Base-by-base conservation (phyloP, 2,329 filamentous ascomycete genomes). In the Ascochyta koolunga region DNA sequence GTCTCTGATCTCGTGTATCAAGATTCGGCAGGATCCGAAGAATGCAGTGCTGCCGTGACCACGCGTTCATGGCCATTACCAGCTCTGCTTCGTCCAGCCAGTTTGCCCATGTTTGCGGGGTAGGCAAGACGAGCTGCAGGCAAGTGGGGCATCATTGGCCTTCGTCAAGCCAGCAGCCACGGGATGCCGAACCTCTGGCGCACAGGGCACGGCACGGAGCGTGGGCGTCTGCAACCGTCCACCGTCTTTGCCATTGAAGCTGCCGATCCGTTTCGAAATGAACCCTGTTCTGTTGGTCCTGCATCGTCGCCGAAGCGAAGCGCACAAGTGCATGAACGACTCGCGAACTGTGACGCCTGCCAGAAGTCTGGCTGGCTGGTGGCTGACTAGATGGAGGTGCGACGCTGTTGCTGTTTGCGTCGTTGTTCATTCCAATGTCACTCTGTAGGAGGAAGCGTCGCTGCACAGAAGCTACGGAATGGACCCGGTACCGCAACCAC, bases 221-320 rank as follows among this genome's bases (percentile, higher is more conserved):
- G 38, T 40, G 44, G 31, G 43, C 50, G 38, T 40, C 16, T 48
- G 10, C 50, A 33, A 48, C 38, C 50, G 32, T 42, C 27, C n/a
- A n/a, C n/a, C n/a, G n/a, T n/a, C n/a, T n/a, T n/a, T n/a, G n/a
- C 38, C 32, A 22, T 25, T 37, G 31, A 33, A 22, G 27, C 38
- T 24, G 50, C 44, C 50, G 50, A 54, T 54, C 50, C n/a, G 38
- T 54, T 54, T 54, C 43, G 50, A 48, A 48, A 54, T 33, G 39
- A 54, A 54, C 44, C 38, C 44, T 48, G 50, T 54, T 48, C 39
- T 35, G 50, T 44, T 54, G 33, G 39, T 42, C 25, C 50, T 54
- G 50, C 44, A 46, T 16, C 41, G 7, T 31, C 21, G 48, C 27
- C 29, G 43, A 42, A 53, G 50, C 50, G 44, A 43, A 39, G 29